A percentile compares a stretch with the other conserved stretches of the same genome.
phyloP scores from a whole-genome alignment of 1,284 basidiomycete species.

The Fistulinella staudtii region DNA sequence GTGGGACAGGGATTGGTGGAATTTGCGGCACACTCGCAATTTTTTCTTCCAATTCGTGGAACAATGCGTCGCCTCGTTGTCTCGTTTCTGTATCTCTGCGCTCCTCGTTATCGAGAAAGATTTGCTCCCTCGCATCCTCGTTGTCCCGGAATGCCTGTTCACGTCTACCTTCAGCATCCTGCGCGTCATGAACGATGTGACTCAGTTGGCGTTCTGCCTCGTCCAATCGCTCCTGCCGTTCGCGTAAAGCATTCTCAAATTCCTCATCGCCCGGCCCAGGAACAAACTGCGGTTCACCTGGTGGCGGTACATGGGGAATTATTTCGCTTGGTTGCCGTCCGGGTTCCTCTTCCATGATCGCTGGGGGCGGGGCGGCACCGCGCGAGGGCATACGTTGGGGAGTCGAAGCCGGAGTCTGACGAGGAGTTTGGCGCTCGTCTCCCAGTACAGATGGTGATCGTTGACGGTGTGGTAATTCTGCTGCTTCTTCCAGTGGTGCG shows the following conservation, averaged over 20 bases:
- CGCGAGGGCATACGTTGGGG: constrained; percentile 12
- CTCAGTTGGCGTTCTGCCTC: constrained; percentile 50
- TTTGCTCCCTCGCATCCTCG: constrained; percentile 59
- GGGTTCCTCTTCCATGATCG: constrained; percentile 17
- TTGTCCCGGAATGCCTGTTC: constrained; percentile 58
- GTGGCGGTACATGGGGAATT: constrained; percentile 24
- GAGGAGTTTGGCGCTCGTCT: too few species aligned
- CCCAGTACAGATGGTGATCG: background rate
- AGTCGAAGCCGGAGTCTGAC: too few species aligned
- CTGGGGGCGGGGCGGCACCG: constrained; percentile 9
- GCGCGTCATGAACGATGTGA: constrained; percentile 43
- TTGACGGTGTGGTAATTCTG: background rate
- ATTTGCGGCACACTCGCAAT: constrained; percentile 27
- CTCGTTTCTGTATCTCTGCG: constrained; percentile 51
- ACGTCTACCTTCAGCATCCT: constrained; percentile 56
- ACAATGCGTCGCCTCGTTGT: constrained; percentile 48
- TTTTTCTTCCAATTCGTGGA: constrained; percentile 43
- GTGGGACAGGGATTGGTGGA: constrained; percentile 21
- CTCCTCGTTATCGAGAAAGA: constrained; percentile 58
- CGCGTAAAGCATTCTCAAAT: constrained; percentile 48
- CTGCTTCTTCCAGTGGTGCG: background rate
- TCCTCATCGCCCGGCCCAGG: constrained; percentile 13
- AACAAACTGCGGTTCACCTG: constrained; percentile 2
- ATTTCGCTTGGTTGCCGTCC: constrained; percentile 24
- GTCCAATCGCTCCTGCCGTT: constrained; percentile 50